These are phyloP conservation scores for Ormosia semicastrata DNA, from an alignment of 306 rosid species.

Conservation along the genomic window DNA sequence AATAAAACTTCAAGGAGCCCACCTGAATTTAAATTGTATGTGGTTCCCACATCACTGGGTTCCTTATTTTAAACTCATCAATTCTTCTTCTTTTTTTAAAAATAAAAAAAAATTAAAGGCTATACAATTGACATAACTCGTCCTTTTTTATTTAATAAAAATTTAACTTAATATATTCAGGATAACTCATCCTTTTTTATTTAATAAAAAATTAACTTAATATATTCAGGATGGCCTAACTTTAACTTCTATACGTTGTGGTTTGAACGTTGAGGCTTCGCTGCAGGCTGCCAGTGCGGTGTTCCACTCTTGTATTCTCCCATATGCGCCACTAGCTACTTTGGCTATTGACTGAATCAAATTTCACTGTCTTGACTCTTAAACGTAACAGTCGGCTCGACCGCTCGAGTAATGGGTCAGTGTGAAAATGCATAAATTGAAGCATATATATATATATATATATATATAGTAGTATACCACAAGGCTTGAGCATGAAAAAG, in stretches of 20 bases:
- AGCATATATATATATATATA: neutral
- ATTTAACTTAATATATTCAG: neutral
- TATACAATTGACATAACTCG: neutral
- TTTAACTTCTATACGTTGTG: neutral
- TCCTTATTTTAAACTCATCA: neutral
- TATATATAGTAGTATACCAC: neutral
- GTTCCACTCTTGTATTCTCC: neutral
- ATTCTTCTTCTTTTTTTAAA: neutral
- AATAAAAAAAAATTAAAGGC: neutral
- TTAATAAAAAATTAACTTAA: neutral
- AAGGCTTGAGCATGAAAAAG: neutral
- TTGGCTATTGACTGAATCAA: constrained; percentile 10
- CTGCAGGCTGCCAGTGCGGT: neutral
- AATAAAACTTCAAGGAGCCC: neutral
- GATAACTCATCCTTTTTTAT: neutral
- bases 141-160: neutral
- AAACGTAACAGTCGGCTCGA: neutral
- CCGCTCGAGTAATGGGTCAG: neutral
- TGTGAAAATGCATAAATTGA: constrained; percentile 6
- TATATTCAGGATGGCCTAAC: neutral
- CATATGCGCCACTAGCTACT: neutral
- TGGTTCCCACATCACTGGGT: neutral
- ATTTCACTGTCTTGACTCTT: neutral
- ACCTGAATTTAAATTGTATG: neutral
- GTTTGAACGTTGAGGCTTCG: neutral